Evolutionary conservation across 2,329 filamentous ascomycete species (phyloP), one percentile per base, ranked within the genome.

Genomic region (Malbranchea cinnamomea): DNA sequence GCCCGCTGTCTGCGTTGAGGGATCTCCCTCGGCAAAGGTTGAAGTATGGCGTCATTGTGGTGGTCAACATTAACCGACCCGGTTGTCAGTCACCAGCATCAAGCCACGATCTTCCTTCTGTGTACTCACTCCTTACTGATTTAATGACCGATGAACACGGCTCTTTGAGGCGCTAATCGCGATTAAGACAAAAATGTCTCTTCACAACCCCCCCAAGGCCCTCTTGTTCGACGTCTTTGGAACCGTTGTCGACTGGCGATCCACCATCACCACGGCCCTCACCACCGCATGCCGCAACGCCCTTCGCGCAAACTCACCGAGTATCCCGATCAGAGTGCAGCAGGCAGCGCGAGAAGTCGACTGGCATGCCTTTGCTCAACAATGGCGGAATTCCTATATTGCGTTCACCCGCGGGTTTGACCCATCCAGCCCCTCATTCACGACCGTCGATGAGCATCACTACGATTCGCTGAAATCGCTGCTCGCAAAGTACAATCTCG

Each of bases 241-340:
- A 15, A 89, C 82, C 1, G 71, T 76, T 38, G 80, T 89, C 26
- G 67, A 87, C 59, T 87, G 80, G 79, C 74, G 79, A 33, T 61
- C 60, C 22, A 71, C 72, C 2, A 70, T 89, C 12, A 68, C 64
- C 9, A 56, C 63, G 6, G 68, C 70, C 31, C 65, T 89, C 27
- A 49, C 55, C 14, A 46, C 59, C 7, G 61, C 63, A 22, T 65
- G 70, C 9, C 47, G 53, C 16, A 51, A 58, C 9, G 57, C 60
- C 2, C 59, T 74, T 26, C 62, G 62, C n/a, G n/a, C n/a, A 18
- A 56, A 63, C 10, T 42, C 58, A 22, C 51, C 55, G 32, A 55
- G 57, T 9, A 48, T 74, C 4, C 45, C 68, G 0, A 54, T 57
- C 6, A 39, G 53, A 4, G 50, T 71, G 6, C 67, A 61, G 21